Percentiles rank a stretch among this genome's conserved stretches.
Conservation (phyloP, 495 filamentous ascomycete species). For the Aspergillus egyptiacus region DNA sequence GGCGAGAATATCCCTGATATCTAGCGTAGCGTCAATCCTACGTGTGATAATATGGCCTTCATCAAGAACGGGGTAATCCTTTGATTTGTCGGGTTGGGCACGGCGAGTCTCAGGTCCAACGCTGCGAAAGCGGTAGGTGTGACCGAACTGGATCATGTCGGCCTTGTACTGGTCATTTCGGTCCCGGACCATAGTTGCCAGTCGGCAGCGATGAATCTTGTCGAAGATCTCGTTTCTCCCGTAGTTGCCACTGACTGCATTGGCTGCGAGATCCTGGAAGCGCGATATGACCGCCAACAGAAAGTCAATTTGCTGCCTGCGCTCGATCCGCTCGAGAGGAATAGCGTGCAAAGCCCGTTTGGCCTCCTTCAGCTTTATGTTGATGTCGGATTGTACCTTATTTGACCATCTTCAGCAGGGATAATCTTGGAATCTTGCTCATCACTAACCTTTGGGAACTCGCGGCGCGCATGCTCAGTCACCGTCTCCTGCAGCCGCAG, state of each 20-base stretch:
- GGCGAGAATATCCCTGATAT: neutral
- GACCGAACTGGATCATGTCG: neutral
- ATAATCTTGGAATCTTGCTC: neutral
- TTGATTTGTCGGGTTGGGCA: neutral
- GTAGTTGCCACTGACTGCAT: slow-evolving; percentile 42
- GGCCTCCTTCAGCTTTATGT: slow-evolving; percentile 28
- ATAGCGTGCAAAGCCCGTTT: slow-evolving; percentile 32
- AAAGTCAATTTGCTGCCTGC: slow-evolving; percentile 38
- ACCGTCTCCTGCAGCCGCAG: slow-evolving; percentile 20
- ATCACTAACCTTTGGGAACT: slow-evolving; percentile 11
- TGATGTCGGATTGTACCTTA: slow-evolving; percentile 42
- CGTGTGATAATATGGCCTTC: too few relatives aligned
- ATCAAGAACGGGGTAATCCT: neutral
- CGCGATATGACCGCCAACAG: slow-evolving; percentile 36
- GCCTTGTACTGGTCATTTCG: slow-evolving; percentile 39
- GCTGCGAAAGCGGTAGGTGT: neutral
- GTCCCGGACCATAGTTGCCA: slow-evolving; percentile 42
- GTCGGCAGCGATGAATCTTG: slow-evolving; percentile 20
- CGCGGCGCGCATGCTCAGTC: slow-evolving; percentile 11
- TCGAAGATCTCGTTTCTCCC: slow-evolving; percentile 35
- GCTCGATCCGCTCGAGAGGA: slow-evolving; percentile 38
- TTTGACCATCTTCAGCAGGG: neutral
- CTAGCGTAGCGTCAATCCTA: neutral
- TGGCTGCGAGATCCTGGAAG: slow-evolving; percentile 37
- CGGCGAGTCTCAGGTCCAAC: neutral